Evolutionary conservation across 257 asterid species (phyloP).

Genomic region (Ajuga chamaepitys): DNA sequence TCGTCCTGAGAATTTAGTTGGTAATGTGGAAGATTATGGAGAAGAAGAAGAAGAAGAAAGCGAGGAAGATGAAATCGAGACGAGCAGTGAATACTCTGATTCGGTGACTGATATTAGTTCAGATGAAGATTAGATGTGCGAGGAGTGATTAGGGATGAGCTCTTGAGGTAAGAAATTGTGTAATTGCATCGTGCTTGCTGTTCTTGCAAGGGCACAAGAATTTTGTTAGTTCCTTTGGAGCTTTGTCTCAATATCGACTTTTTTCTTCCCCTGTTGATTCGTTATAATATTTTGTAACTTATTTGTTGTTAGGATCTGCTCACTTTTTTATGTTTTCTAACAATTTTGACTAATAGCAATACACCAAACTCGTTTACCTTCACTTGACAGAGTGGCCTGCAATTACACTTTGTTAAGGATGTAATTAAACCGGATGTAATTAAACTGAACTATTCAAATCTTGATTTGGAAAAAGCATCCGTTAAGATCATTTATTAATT

Average conservation of each 20-base stretch:
- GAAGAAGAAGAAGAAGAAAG: constrained; percentile 31
- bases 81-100: constrained; percentile 19
- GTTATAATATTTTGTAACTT: too few species aligned
- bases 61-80: constrained; percentile 34
- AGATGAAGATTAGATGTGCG: constrained; percentile 35
- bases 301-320: too few species aligned
- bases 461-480: too few species aligned
- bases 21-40: constrained; percentile 29
- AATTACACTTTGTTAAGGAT: too few species aligned
- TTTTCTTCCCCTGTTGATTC: background rate
- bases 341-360: too few species aligned
- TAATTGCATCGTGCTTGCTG: background rate
- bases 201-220: background rate
- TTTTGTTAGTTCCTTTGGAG: background rate
- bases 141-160: background rate
- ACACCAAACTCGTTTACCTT: too few species aligned
- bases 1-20: constrained; percentile 35
- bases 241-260: background rate
- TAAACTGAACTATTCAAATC: too few species aligned
- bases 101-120: constrained; percentile 39
- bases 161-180: background rate
- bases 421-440: too few species aligned
- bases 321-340: too few species aligned
- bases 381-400: too few species aligned
- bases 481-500: too few species aligned